Percentiles rank a stretch among this genome's conserved stretches.
phyloP scores from a whole-genome alignment of 306 rosid genomes.

The Casuarina cunninghamiana region DNA sequence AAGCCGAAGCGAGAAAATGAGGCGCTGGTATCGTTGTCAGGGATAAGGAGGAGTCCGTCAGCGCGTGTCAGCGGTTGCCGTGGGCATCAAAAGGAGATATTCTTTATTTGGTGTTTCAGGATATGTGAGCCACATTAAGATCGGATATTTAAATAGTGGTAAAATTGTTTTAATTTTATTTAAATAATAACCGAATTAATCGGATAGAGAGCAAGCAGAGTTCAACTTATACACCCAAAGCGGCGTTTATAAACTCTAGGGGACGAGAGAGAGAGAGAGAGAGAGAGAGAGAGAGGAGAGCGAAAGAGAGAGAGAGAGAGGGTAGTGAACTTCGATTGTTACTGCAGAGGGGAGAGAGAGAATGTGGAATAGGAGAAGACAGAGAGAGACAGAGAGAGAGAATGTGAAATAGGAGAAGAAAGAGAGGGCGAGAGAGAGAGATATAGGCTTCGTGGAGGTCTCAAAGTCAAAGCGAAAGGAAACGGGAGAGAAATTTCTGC shows the following conservation, averaged over 20 bases:
- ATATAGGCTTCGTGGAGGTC: conserved; percentile 7
- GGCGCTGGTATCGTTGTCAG: too few relatives aligned
- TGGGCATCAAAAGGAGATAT: not conserved
- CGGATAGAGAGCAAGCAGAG: not conserved
- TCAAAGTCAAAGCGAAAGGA: conserved; percentile 9
- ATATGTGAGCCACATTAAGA: too few relatives aligned
- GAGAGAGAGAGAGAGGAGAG: not conserved
- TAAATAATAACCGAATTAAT: not conserved
- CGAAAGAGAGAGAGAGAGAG: not conserved
- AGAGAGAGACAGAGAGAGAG: not conserved
- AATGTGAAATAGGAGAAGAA: not conserved
- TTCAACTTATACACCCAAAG: not conserved
- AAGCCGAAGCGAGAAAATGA: not conserved
- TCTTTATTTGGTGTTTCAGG: not conserved
- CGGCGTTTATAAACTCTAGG: not conserved
- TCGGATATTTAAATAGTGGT: too few relatives aligned
- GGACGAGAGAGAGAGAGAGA: not conserved
- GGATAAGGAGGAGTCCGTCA: too few relatives aligned
- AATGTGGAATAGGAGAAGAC: not conserved
- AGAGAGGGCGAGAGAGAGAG: not conserved
- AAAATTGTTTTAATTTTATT: not conserved
- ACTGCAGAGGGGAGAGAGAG: not conserved
- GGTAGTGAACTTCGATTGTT: not conserved
- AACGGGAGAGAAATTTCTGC: conserved; percentile 1
- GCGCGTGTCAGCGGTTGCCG: not conserved